Evolutionary conservation across 1,284 basidiomycete genomes (phyloP).

Genomic region (Neotropicomus parvogracilis): DNA sequence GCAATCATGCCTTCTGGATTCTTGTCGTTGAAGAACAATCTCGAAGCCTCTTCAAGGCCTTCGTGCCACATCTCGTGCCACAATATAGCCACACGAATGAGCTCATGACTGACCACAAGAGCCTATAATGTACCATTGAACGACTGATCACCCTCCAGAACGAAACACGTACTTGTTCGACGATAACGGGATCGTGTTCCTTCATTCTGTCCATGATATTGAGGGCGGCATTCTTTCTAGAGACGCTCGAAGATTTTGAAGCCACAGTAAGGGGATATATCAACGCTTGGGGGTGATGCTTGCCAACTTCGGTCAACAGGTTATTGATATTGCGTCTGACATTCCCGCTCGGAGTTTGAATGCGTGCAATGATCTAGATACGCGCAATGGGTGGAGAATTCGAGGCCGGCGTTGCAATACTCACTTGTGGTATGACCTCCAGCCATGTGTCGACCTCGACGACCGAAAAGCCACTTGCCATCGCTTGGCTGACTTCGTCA

Average conservation of each 20-base stretch:
- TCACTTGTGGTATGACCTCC: conserved; percentile 94
- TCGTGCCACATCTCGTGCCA: conserved; percentile 99
- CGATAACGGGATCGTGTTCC: conserved; percentile 87
- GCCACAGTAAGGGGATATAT: conserved; percentile 99
- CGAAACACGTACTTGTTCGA: conserved; percentile 69
- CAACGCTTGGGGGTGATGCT: conserved; percentile 95
- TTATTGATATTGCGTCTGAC: conserved; percentile 90
- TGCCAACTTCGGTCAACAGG: conserved; percentile 90
- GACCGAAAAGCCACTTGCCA: conserved; percentile 83
- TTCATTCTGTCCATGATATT: conserved; percentile 92
- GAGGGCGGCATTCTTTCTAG: conserved; percentile 82
- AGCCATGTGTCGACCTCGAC: conserved; percentile 99
- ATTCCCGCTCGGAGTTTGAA: conserved; percentile 88
- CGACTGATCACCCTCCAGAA: background rate
- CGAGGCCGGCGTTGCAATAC: conserved; percentile 12
- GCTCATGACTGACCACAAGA: conserved; percentile 86
- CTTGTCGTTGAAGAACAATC: conserved; percentile 96
- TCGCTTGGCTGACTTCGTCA: conserved; percentile 87
- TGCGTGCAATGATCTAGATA: conserved; percentile 91
- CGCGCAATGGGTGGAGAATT: background rate
- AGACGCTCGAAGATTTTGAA: conserved; percentile 87
- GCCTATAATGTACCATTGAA: conserved; percentile 51
- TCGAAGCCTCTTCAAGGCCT: conserved; percentile 95
- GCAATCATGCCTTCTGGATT: conserved; percentile 99
- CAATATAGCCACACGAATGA: conserved; percentile 96